A percentile compares a stretch with the other conserved stretches of the same genome.
These are phyloP conservation scores for Oryza officinalis DNA, from an alignment of 176 grass and related monocot species.

Conservation along the genomic window DNA sequence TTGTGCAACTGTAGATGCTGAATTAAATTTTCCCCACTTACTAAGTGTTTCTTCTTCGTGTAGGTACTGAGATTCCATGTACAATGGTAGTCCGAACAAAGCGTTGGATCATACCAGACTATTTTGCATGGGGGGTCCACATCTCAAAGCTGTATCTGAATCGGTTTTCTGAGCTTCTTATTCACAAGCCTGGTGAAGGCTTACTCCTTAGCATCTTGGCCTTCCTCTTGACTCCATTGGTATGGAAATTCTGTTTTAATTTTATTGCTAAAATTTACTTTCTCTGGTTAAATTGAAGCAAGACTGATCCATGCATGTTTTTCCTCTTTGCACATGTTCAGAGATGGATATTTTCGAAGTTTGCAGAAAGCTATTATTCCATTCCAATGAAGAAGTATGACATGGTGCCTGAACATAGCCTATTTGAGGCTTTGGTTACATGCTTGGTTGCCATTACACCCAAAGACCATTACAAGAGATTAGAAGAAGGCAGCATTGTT, in stretches of 20 bases:
- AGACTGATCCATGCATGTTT: neutral
- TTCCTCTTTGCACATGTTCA: neutral
- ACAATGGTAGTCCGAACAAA: conserved; percentile 48
- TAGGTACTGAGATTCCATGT: conserved; percentile 40
- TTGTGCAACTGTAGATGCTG: neutral
- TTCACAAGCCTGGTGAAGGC: conserved; percentile 51
- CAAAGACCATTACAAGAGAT: conserved; percentile 51
- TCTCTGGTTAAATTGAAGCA: neutral
- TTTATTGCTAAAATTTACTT: neutral
- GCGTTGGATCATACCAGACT: conserved; percentile 47
- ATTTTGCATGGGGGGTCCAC: conserved; percentile 42
- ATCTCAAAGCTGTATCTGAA: conserved; percentile 31
- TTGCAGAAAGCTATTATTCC: conserved; percentile 61
- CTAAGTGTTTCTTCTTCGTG: neutral
- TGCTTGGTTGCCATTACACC: conserved; percentile 49
- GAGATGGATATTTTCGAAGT: conserved; percentile 55
- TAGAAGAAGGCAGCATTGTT: conserved; percentile 66
- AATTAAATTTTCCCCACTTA: neutral
- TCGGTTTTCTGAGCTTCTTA: conserved; percentile 44
- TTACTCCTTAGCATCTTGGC: conserved; percentile 37
- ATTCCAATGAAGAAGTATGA: conserved; percentile 54
- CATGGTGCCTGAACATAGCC: conserved; percentile 59
- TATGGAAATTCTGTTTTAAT: neutral
- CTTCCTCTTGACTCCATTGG: conserved; percentile 38
- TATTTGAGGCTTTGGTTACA: conserved; percentile 38